These are phyloP conservation scores for Entrophospora sp. DNA, from an alignment of 192 early-diverging fungal species.

Conservation along the genomic window DNA sequence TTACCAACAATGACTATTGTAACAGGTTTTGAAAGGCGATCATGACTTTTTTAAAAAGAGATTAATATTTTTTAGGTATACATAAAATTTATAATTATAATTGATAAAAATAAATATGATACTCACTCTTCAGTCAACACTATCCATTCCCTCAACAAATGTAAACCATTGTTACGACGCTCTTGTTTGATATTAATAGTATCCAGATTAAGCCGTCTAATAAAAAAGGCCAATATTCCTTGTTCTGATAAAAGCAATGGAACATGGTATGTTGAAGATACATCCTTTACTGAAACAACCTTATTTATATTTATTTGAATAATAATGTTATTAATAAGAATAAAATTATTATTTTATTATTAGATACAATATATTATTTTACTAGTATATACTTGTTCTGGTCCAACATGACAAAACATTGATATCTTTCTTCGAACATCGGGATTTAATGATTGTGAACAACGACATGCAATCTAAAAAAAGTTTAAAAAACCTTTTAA, in stretches of 20 bases:
- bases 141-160: no score
- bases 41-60: slow-evolving; percentile 54
- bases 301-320: no score
- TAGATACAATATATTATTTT: neutral
- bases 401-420: slow-evolving; percentile 97
- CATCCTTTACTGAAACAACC: slow-evolving; percentile 87
- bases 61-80: no score
- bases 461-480: slow-evolving; percentile 81
- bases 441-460: slow-evolving; percentile 64
- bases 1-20: slow-evolving; percentile 92
- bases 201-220: slow-evolving; percentile 68
- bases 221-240: slow-evolving; percentile 72
- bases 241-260: slow-evolving; percentile 83
- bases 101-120: no score
- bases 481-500: no score
- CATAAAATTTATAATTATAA: no score
- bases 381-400: slow-evolving; percentile 72
- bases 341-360: no score
- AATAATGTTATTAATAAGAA: no score
- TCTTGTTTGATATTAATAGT: slow-evolving; percentile 42
- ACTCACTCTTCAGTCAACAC: no score
- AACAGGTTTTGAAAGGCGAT: slow-evolving; percentile 71
- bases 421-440: slow-evolving; percentile 85
- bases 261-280: slow-evolving; percentile 93
- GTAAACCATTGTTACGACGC: slow-evolving; percentile 43